These are phyloP conservation scores for Quercus ilex DNA, from an alignment of 306 rosid genomes.

Conservation along the genomic window DNA sequence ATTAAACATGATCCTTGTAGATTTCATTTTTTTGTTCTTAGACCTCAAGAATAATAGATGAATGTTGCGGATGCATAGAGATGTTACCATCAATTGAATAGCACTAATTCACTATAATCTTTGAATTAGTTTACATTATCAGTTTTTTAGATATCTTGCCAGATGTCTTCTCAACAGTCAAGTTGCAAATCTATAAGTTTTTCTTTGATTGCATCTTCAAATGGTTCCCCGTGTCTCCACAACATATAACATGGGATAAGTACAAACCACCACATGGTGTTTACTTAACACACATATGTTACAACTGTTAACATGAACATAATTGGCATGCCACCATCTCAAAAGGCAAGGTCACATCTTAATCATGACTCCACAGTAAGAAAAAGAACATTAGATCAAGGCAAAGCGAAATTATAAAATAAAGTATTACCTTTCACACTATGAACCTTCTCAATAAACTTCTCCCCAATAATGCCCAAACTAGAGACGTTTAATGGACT, in stretches of 20 bases:
- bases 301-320: not conserved
- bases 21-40: not conserved
- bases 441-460: slow-evolving; percentile 86
- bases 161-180: not conserved
- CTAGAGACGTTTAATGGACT: slow-evolving; percentile 54
- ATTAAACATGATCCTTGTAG: not conserved
- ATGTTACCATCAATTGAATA: slow-evolving; percentile 1
- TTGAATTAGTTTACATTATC: not conserved
- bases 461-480: slow-evolving; percentile 72
- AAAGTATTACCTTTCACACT: slow-evolving; percentile 66
- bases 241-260: not conserved
- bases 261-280: not conserved
- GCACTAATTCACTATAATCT: not conserved
- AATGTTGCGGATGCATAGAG: not conserved
- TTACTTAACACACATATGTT: too few species aligned
- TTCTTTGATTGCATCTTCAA: not conserved
- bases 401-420: slow-evolving; percentile 16
- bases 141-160: not conserved
- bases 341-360: not conserved
- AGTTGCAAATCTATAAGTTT: not conserved
- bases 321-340: not conserved
- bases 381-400: not conserved
- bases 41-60: not conserved
- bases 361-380: not conserved
- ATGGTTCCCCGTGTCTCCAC: not conserved